A percentile compares a stretch with the other conserved stretches of the same genome.
phyloP scores from a whole-genome alignment of 108 stramenopile genomes.

The Cyclotella sp. region DNA sequence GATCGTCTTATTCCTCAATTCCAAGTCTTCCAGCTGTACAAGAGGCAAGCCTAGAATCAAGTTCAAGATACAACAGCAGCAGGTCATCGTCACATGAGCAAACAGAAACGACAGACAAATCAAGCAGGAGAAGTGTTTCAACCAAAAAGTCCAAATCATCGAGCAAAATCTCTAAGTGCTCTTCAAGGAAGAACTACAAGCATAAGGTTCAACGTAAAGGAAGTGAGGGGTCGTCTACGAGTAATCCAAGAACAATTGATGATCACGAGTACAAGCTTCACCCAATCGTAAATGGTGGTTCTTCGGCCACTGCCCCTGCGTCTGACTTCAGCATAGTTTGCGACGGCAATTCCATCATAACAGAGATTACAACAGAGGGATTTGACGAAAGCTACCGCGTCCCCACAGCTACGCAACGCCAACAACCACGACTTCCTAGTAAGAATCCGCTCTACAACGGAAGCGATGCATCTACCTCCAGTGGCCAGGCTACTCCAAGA shows the following conservation, averaged over 20 bases:
- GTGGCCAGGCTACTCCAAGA: slow-evolving; percentile 8
- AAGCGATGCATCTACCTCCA: neutral
- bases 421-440: neutral
- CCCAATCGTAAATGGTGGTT: neutral
- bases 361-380: slow-evolving; percentile 13
- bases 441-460: neutral
- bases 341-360: slow-evolving; percentile 11
- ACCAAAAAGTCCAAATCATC: neutral
- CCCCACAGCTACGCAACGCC: neutral
- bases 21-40: slow-evolving; percentile 1
- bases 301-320: neutral
- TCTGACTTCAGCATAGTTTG: slow-evolving; percentile 7
- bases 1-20: slow-evolving; percentile 11
- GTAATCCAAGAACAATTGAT: slow-evolving; percentile 8
- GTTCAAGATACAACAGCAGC: neutral
- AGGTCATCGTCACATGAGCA: no score
- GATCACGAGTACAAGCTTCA: neutral
- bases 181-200: neutral
- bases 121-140: neutral
- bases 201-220: slow-evolving; percentile 1
- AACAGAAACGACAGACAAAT: neutral
- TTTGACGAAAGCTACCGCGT: neutral
- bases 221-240: neutral
- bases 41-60: slow-evolving; percentile 19
- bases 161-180: slow-evolving; percentile 1